phyloP scores from a whole-genome alignment of 1,139 yeast species.

The Hyphopichia khmerensis region DNA sequence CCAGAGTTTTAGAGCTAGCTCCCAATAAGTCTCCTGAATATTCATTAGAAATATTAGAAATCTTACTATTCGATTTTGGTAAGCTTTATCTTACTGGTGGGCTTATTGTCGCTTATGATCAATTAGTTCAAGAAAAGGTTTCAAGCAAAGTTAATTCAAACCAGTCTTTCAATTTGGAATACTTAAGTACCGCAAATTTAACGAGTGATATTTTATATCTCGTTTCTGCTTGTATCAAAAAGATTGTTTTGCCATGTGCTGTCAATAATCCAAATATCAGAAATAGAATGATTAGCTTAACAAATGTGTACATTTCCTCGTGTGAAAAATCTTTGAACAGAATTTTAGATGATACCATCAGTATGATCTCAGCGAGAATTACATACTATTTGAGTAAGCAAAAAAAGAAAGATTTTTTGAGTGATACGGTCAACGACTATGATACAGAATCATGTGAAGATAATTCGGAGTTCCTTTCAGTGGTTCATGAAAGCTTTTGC shows the following conservation, averaged over 20 bases:
- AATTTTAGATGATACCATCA: conserved; percentile 60
- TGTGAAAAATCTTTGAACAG: conserved; percentile 71
- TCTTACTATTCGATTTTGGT: conserved; percentile 69
- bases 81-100: conserved; percentile 73
- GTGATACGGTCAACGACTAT: conserved; percentile 52
- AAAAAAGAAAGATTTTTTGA: conserved; percentile 31
- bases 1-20: conserved; percentile 73
- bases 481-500: conserved; percentile 35
- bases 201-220: conserved; percentile 65
- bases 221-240: conserved; percentile 68
- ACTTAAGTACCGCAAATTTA: conserved; percentile 51
- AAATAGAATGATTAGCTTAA: conserved; percentile 58
- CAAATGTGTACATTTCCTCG: conserved; percentile 65
- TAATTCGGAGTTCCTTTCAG: conserved; percentile 52
- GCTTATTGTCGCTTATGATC: conserved; percentile 64
- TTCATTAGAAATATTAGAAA: conserved; percentile 65
- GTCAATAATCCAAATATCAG: conserved; percentile 62
- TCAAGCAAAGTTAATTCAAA: conserved; percentile 21
- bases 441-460: conserved; percentile 72
- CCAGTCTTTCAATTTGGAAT: conserved; percentile 38
- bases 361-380: conserved; percentile 48
- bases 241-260: conserved; percentile 71
- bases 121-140: conserved; percentile 28
- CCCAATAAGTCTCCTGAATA: conserved; percentile 64
- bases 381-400: conserved; percentile 47